Evolutionary conservation across 495 filamentous ascomycete genomes (phyloP).

Genomic region (Aspergillus cavernicola): DNA sequence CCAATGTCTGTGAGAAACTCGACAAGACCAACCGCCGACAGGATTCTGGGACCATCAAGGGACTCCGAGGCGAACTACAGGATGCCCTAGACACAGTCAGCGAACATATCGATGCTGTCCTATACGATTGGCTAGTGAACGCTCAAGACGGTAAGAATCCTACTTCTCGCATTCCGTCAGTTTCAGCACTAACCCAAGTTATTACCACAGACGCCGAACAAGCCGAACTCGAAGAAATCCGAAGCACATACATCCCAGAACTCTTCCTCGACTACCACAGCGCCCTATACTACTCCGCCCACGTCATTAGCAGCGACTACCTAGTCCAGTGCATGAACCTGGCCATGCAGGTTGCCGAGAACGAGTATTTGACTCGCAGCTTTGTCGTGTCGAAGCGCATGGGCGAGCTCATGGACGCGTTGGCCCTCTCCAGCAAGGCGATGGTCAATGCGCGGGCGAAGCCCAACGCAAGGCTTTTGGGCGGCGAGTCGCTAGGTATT

Average conservation of each 20-base stretch:
- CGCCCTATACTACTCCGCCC: conserved; percentile 66
- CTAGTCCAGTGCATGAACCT: conserved; percentile 77
- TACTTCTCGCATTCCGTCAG: no score
- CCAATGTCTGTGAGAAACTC: conserved; percentile 41
- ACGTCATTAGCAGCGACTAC: conserved; percentile 57
- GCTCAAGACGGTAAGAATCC: conserved; percentile 40
- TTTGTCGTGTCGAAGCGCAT: conserved; percentile 65
- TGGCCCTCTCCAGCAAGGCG: conserved; percentile 69
- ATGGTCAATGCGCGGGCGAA: conserved; percentile 56
- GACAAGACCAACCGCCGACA: conserved; percentile 35
- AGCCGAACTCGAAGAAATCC: conserved; percentile 49
- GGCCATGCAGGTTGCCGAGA: conserved; percentile 60
- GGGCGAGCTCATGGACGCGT: conserved; percentile 70
- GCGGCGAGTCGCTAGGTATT: conserved; percentile 43
- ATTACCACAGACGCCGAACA: conserved; percentile 36
- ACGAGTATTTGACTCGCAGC: conserved; percentile 58
- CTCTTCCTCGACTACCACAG: conserved; percentile 75
- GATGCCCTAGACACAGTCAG: conserved; percentile 32
- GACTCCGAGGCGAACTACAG: conserved; percentile 30
- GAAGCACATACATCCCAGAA: conserved; percentile 75
- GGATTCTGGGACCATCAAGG: conserved; percentile 34
- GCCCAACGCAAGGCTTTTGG: conserved; percentile 27
- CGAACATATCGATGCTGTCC: conserved; percentile 30
- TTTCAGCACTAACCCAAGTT: background rate
- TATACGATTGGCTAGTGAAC: conserved; percentile 39